Evolutionary conservation across 441 rosid species (phyloP).

Genomic region (Aquilaria agallochum): DNA sequence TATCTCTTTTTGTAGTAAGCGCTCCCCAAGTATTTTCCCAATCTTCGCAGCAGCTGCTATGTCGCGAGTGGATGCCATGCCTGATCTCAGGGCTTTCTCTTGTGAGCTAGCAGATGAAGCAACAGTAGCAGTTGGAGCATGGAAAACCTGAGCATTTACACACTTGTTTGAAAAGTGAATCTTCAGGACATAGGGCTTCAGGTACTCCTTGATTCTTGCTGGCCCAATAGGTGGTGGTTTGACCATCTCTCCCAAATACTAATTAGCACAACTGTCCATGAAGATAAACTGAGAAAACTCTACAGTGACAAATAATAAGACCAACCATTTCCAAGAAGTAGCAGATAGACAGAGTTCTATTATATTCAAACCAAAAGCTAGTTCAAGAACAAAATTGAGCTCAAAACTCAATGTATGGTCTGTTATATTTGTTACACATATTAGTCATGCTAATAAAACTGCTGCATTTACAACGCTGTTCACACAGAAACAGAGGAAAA

Average conservation of each 20-base stretch:
- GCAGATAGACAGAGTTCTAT: no score
- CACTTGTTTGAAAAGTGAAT: constrained; percentile 83
- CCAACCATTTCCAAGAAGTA: no score
- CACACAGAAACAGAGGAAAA: no score
- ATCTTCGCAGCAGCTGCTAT: constrained; percentile 84
- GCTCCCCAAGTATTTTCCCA: constrained; percentile 71
- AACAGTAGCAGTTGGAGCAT: constrained; percentile 76
- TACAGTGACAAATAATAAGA: no score
- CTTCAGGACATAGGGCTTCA: constrained; percentile 72
- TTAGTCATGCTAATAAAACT: no score
- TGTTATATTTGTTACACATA: no score
- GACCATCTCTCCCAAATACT: constrained; percentile 40
- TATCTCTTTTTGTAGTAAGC: constrained; percentile 51
- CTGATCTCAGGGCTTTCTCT: constrained; percentile 61
- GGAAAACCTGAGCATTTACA: constrained; percentile 77
- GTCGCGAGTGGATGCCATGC: constrained; percentile 59
- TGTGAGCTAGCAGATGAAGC: constrained; percentile 79
- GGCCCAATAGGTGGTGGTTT: constrained; percentile 80
- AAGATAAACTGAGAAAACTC: no score
- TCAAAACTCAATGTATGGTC: no score
- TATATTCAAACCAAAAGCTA: no score
- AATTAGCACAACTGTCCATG: no score
- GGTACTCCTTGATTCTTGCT: constrained; percentile 46
- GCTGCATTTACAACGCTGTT: no score
- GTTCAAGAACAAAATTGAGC: no score